phyloP scores from a whole-genome alignment of 2,329 filamentous ascomycete genomes.

The Beauveria sp. region DNA sequence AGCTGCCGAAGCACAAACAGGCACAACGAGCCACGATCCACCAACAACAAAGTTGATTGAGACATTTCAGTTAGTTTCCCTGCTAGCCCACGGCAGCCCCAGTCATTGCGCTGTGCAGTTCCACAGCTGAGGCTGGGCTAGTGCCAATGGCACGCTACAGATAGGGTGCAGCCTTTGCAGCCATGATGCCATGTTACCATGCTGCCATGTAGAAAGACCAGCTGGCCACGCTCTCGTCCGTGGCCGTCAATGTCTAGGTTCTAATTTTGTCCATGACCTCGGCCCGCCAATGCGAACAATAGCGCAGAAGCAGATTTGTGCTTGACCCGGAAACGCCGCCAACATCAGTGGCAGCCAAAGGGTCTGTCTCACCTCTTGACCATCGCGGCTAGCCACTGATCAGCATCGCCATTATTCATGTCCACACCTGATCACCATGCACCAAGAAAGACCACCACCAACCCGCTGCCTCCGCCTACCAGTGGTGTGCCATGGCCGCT shows the following conservation, averaged over 20 bases:
- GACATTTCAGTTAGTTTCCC: neutral
- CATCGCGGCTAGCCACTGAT: neutral
- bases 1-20: neutral
- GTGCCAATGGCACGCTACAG: neutral
- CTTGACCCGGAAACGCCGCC: neutral
- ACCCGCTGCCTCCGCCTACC: too few relatives aligned
- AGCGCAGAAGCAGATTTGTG: neutral
- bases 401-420: neutral
- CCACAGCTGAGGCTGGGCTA: slow-evolving; percentile 7
- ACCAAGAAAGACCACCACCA: too few relatives aligned
- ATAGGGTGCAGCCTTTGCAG: neutral
- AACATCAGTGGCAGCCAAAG: neutral
- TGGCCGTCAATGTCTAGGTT: slow-evolving; percentile 5
- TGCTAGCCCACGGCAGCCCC: too few relatives aligned
- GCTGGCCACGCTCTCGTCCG: neutral
- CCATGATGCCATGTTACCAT: too few relatives aligned
- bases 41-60: neutral
- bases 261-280: neutral
- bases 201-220: neutral
- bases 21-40: neutral
- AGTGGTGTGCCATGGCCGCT: neutral
- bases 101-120: neutral
- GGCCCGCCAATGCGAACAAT: neutral
- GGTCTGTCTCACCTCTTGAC: neutral
- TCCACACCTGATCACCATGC: neutral